phyloP scores from a whole-genome alignment of 129 eudicot genomes.

The Daucus carota region DH1_v3.0 NC_030387.2:12343001-12343500 shows the following conservation, averaged over 20 bases:
- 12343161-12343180: background rate
- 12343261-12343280: conserved; percentile 88
- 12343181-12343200: background rate
- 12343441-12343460: background rate
- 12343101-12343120: conserved; percentile 43
- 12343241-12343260: conserved; percentile 82
- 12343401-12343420: background rate
- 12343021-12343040: conserved; percentile 64
- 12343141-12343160: background rate
- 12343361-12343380: background rate
- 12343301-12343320: conserved; percentile 43
- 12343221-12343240: background rate
- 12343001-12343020: background rate
- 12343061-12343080: conserved; percentile 49
- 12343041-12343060: conserved; percentile 65
- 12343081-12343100: conserved; percentile 30
- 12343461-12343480: background rate
- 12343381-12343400: background rate
- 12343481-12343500: background rate
- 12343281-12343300: conserved; percentile 58
- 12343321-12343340: conserved; percentile 42
- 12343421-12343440: background rate
- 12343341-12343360: conserved; percentile 13
- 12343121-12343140: conserved; percentile 5
- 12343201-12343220: background rate